A percentile compares a stretch with the other conserved stretches of the same genome.
Evolutionary conservation across 2,329 filamentous ascomycete genomes (phyloP).

Genomic region (Emergomyces africanus): DNA sequence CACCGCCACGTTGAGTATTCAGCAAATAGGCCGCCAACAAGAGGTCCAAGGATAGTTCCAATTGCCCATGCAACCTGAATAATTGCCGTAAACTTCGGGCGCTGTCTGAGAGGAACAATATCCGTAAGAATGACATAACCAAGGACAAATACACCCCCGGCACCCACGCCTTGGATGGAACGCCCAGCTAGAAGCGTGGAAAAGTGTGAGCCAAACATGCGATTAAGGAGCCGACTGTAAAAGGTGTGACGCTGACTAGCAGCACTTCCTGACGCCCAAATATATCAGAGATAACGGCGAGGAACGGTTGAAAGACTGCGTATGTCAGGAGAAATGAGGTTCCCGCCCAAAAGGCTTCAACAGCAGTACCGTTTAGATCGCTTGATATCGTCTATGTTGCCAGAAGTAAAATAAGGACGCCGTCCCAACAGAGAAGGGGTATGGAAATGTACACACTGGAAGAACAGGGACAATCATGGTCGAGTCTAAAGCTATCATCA

Average conservation of each 20-base stretch:
- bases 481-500: conserved; percentile 3
- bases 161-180: conserved; percentile 33
- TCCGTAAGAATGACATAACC: conserved; percentile 33
- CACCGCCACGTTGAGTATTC: conserved; percentile 37
- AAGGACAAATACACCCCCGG: conserved; percentile 31
- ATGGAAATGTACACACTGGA: neutral
- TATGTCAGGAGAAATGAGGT: conserved; percentile 41
- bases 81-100: conserved; percentile 27
- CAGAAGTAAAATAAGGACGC: neutral
- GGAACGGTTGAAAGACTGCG: conserved; percentile 33
- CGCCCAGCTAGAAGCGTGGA: conserved; percentile 33
- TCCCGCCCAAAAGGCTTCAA: conserved; percentile 51
- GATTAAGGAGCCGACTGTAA: conserved; percentile 32
- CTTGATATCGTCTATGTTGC: conserved; percentile 28
- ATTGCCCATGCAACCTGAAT: conserved; percentile 28
- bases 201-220: conserved; percentile 29
- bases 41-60: conserved; percentile 20
- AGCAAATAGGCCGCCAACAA: conserved; percentile 12
- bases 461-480: conserved; percentile 4
- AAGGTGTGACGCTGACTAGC: conserved; percentile 27
- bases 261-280: conserved; percentile 38
- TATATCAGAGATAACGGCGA: conserved; percentile 38
- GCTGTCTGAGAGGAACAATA: conserved; percentile 27
- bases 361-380: conserved; percentile 36
- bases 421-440: neutral